Conservation (phyloP, 1,284 basidiomycete genomes). For the Prillingera fragicola region DNA sequence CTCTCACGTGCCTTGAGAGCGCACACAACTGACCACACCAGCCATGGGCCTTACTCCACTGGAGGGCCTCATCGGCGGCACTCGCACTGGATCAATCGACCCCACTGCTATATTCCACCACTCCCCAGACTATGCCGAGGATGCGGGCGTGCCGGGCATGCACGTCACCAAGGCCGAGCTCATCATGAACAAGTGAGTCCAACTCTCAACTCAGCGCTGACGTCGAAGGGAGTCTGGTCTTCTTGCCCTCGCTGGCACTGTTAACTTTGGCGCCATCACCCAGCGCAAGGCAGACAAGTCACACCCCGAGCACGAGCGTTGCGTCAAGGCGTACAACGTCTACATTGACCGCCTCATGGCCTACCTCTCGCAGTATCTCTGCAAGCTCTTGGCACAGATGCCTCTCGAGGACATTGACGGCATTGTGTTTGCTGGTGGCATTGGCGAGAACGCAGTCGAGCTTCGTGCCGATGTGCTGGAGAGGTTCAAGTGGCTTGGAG, state of each 20-base stretch:
- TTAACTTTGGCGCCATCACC: conserved; percentile 62
- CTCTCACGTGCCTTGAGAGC: not conserved
- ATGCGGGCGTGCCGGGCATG: conserved; percentile 54
- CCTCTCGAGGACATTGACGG: conserved; percentile 57
- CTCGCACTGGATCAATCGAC: conserved; percentile 72
- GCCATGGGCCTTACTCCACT: conserved; percentile 47
- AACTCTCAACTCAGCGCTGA: conserved; percentile 1
- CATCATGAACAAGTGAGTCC: conserved; percentile 64
- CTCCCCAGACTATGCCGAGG: conserved; percentile 57
- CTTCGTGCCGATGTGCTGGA: conserved; percentile 58
- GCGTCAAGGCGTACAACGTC: conserved; percentile 63
- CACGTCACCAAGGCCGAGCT: conserved; percentile 66
- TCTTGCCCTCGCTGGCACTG: conserved; percentile 66
- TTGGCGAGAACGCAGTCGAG: conserved; percentile 66
- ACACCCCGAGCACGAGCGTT: conserved; percentile 23
- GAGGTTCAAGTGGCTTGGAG: conserved; percentile 59
- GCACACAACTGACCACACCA: conserved; percentile 3
- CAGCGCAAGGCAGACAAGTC: conserved; percentile 6
- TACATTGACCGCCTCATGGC: conserved; percentile 68
- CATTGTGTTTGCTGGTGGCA: conserved; percentile 77
- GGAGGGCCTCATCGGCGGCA: conserved; percentile 71
- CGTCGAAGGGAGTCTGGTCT: conserved; percentile 57
- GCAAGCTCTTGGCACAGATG: conserved; percentile 57
- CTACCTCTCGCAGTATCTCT: conserved; percentile 66
- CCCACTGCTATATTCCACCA: conserved; percentile 82